Conservation (phyloP, 2,329 filamentous ascomycete species). For the Penicillium griseofulvum region DNA sequence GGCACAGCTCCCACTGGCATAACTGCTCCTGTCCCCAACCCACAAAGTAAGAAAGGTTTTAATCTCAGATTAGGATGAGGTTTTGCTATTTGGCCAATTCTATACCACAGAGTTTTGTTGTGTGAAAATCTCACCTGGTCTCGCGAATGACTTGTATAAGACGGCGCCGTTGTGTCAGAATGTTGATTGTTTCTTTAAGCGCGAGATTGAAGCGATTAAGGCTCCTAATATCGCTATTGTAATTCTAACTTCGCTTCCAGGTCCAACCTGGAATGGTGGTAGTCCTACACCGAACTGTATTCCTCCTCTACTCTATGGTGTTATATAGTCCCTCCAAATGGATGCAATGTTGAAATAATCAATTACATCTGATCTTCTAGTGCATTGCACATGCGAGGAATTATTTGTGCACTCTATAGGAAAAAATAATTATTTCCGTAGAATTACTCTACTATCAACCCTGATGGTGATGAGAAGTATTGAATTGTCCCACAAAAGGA, state of each 20-base stretch:
- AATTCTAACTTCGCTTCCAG: too few relatives aligned
- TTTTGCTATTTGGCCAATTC: background rate
- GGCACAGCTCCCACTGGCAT: background rate
- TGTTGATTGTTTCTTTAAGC: background rate
- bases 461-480: background rate
- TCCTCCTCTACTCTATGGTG: background rate
- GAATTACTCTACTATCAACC: background rate
- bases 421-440: background rate
- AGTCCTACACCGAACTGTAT: too few relatives aligned
- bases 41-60: background rate
- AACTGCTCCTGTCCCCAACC: background rate
- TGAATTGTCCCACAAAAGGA: background rate
- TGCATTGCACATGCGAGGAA: too few relatives aligned
- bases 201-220: background rate
- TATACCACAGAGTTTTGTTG: background rate
- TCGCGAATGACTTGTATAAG: background rate
- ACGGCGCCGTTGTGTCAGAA: background rate
- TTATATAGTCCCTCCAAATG: background rate
- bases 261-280: too few relatives aligned
- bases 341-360: background rate
- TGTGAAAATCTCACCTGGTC: background rate
- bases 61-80: background rate
- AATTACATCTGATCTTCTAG: background rate
- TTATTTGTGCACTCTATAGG: too few relatives aligned
- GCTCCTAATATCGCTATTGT: too few relatives aligned